Evolutionary conservation across 2,329 filamentous ascomycete genomes (phyloP), one percentile per base, ranked within the genome.

Genomic region (Trichophyton simii): DNA sequence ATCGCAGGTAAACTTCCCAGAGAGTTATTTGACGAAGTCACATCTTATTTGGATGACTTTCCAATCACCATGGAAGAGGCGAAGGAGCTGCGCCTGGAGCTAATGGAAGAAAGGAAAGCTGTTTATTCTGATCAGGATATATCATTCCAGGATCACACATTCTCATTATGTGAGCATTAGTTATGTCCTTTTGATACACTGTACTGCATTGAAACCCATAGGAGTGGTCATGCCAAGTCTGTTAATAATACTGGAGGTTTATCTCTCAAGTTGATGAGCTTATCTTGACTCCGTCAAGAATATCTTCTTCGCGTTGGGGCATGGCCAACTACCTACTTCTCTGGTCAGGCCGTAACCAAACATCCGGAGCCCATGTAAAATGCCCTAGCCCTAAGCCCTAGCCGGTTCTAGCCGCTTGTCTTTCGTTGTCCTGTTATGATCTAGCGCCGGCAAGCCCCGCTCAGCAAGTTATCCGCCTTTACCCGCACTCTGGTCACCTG

Each of bases 121-220:
- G 20, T 59, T 58, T 46, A 57, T 15, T 8, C 18, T 5, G 18
- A 61, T 11, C 58, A 62, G 13, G 18, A 13, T 34, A 38, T 52
- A 8, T 28, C 28, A 9, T 41, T 62, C 3, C 18, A 42, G 8
- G 2, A 3, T 3, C 0, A 13, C 4, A 20, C 6, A 31, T 63
- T 65, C 36, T 63, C 60, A 13, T 58, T 66, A 36, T 66, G 65
- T 50, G 63, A 66, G 55, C 63, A 66, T 52, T 65, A 57, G 28
- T 31, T 28, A 6, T 6, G 25, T 28, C 25, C 25, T 28, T 28
- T 28, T 28, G 25, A 28, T 6, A 28, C 5, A 28, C 5, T 31
- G 28, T 31, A 6, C 6, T 31, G 6, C 6, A 31, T 31, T 6
- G 7, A 31, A 31, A 31, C 6, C 6, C 1, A 31, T 7, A 31